Percentiles rank a stretch among this genome's conserved stretches.
Evolutionary conservation across 495 filamentous ascomycete species (phyloP).

Genomic region (Hypoxylon fuscum): DNA sequence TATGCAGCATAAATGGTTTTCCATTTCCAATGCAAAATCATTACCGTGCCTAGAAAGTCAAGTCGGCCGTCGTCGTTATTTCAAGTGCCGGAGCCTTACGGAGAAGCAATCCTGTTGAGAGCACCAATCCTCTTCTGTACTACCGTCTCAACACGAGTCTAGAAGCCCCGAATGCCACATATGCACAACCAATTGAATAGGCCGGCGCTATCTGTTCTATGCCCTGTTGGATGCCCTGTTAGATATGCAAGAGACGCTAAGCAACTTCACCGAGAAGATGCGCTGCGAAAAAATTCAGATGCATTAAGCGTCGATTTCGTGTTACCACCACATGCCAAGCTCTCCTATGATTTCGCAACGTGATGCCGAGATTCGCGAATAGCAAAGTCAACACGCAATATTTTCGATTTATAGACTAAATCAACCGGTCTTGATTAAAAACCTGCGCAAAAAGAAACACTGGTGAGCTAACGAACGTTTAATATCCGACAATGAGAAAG

Average conservation of each 20-base stretch:
- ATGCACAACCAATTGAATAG: conserved; percentile 4
- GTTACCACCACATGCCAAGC: no score
- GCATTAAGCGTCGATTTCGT: no score
- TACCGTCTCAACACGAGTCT: conserved; percentile 3
- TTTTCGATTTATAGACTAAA: no score
- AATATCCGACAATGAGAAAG: no score
- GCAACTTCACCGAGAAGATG: background rate
- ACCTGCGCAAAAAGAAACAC: no score
- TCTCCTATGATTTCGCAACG: no score
- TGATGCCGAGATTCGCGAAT: no score
- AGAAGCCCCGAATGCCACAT: conserved; percentile 3
- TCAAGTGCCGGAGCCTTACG: conserved; percentile 2
- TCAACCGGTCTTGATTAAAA: no score
- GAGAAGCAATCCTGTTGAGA: background rate
- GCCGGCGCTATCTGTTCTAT: background rate
- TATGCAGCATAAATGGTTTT: conserved; percentile 1
- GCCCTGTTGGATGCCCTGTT: background rate
- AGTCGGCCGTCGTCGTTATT: background rate
- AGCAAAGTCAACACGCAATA: no score
- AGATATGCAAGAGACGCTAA: background rate
- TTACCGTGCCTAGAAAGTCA: background rate
- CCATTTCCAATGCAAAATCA: background rate
- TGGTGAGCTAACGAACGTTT: no score
- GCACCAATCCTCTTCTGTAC: conserved; percentile 1
- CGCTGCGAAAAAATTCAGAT: no score